Evolutionary conservation across 2,329 filamentous ascomycete species (phyloP), one percentile per base, ranked within the genome.

Genomic region (Colletotrichum graminicola): DNA sequence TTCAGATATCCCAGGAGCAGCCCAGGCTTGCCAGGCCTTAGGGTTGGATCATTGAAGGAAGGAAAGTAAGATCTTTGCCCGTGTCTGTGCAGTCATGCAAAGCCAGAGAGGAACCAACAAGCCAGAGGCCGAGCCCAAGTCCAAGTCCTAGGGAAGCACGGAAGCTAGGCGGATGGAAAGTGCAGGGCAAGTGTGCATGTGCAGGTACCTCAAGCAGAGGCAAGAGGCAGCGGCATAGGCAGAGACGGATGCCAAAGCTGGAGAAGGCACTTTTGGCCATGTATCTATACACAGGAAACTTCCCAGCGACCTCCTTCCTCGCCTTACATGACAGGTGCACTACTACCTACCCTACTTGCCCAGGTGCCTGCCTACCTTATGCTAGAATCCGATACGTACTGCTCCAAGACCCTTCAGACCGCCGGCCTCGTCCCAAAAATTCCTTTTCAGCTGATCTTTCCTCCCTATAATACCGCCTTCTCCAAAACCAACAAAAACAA

Each of bases 371-470:
- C 39, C 14, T 16, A 6, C 36, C 11, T 39, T 23, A 51, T 26
- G 12, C n/a, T 47, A 29, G 18, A 34, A 12, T 26, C 26, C 21
- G 34, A 51, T 67, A 71, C 67, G 49, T 67, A 45, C 43, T 52
- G 16, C 10, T 23, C 11, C 16, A 52, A 56, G 63, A 67, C 56
- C 63, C 56, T 71, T 57, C 43, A 57, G 68, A 71, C 67, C 64
- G 67, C 64, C 47, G 36, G 66, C 56, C 43, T 67, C 64, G 57
- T 71, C 67, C 64, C 63, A 67, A 62, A 66, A 67, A n/a, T 45
- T 7, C 59, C 39, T 60, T 55, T 67, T 62, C 34, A 45, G 64
- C 41, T 29, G 12, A 62, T 71, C 51, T 71, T 41, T 57, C 12
- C 3, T 21, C 21, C 18, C 49, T 39, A 21, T 36, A 32, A 34